Percentiles rank a stretch among this genome's conserved stretches.
Conservation (phyloP, 208 protist genomes). For the Leishmania arabica region DNA sequence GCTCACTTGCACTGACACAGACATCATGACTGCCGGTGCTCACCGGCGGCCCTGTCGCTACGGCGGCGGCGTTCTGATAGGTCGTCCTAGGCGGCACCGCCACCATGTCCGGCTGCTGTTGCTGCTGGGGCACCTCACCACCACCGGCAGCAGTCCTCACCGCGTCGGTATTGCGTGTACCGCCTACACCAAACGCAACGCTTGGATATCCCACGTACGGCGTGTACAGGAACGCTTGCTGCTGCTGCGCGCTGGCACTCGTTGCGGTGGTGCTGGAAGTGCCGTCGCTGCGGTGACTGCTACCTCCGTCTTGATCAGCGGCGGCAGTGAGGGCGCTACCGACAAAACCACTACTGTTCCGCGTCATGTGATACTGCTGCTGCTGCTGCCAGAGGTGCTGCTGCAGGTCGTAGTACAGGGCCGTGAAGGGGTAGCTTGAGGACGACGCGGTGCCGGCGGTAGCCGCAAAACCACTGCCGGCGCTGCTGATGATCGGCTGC, state of each 20-base stretch:
- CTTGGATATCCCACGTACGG: conserved; percentile 18
- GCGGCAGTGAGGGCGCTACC: neutral
- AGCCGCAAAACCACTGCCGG: neutral
- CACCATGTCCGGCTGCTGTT: neutral
- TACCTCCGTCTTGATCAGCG: neutral
- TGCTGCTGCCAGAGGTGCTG: conserved; percentile 33
- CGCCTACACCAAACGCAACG: conserved; percentile 2
- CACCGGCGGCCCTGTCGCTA: neutral
- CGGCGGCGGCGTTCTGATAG: neutral
- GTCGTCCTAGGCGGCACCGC: neutral
- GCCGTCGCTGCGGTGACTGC: conserved; percentile 16
- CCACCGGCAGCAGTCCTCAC: neutral
- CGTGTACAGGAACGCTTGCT: conserved; percentile 13
- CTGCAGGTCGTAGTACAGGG: conserved; percentile 27
- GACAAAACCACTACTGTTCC: neutral
- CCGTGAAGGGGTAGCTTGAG: conserved; percentile 13
- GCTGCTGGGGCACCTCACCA: neutral
- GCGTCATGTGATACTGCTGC: conserved; percentile 3
- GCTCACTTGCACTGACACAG: neutral
- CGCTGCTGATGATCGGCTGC: neutral
- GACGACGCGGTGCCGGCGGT: neutral
- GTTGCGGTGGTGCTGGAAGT: conserved; percentile 5
- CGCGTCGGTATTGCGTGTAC: neutral
- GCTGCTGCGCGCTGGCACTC: conserved; percentile 9
- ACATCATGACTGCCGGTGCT: neutral